Evolutionary conservation across 768 basidiomycete genomes (phyloP), one percentile per base, ranked within the genome.

Genomic region (Lentinula boryana): DNA sequence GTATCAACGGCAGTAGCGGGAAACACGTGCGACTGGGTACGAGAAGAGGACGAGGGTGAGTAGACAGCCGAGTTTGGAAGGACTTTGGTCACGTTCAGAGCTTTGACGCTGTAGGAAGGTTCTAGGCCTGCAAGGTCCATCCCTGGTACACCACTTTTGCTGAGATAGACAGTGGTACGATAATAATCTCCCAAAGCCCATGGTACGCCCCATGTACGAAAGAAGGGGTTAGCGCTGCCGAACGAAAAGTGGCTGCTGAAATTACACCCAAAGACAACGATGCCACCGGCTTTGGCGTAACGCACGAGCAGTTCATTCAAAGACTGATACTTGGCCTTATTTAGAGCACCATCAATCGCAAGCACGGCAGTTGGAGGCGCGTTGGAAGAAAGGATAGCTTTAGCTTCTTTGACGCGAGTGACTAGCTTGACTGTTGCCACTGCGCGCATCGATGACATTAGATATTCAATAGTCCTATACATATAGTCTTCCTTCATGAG

Each of bases 101-200:
- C 62, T 52, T 70, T 70, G 62, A 68, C 63, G 60, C 68, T 71
- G 66, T 62, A 67, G 31, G 58, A 64, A 7, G 38, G 13, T 13
- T 62, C 27, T 4, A 64, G 38, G n/a, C 60, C 63, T 18, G 53
- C 12, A 21, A 58, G 21, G 27, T 55, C 35, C 40, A 61, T 48
- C 1, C 55, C 63, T 23, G 49, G 15, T 6, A 61, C 63, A 13
- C 49, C 21, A 43, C 38, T 27, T 10, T 7, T 16, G 23, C 67
- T 69, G 40, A 66, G 67, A 21, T 56, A 55, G 50, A 67, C 62
- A 1, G 70, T 69, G 8, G 66, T 70, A 38, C 70, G 64, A 44
- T 62, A 60, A 62, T 71, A 71, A 7, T 65, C 60, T 8, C 70
- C 71, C 2, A 49, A 46, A 35, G 60, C 60, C 71, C 71, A 72